A percentile compares a stretch with the other conserved stretches of the same genome.
Evolutionary conservation across 139 green algal species (phyloP).

Genomic region (Micractinium sp.): DNA sequence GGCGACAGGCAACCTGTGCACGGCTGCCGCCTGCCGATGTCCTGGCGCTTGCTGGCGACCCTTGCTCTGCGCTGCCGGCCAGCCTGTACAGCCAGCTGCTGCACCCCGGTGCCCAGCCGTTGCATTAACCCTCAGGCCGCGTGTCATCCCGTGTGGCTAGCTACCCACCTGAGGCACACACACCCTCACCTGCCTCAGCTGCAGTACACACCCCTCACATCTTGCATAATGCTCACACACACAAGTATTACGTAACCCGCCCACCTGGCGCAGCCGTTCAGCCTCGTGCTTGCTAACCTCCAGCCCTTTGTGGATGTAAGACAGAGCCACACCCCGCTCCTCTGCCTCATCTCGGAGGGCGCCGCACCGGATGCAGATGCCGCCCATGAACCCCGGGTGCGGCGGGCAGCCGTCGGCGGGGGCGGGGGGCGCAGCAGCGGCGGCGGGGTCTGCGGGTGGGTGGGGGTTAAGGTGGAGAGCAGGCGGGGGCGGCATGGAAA

Average conservation of each 20-base stretch:
- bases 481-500: neutral
- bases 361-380: constrained; percentile 82
- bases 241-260: neutral
- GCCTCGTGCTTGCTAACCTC: constrained; percentile 55
- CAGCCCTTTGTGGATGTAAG: constrained; percentile 53
- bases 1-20: neutral
- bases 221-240: too few relatives aligned
- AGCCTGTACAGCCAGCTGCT: too few relatives aligned
- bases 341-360: constrained; percentile 41
- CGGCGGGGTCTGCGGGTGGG: neutral
- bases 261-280: constrained; percentile 48
- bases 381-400: constrained; percentile 77
- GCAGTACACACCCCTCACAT: too few relatives aligned
- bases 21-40: too few relatives aligned
- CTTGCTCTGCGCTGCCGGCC: too few relatives aligned
- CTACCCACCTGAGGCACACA: too few relatives aligned
- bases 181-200: too few relatives aligned
- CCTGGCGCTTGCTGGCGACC: too few relatives aligned
- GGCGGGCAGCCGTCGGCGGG: constrained; percentile 53
- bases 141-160: too few relatives aligned
- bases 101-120: too few relatives aligned
- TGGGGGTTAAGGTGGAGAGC: neutral
- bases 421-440: neutral
- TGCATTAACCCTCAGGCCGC: too few relatives aligned
- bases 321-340: constrained; percentile 42